phyloP scores from a whole-genome alignment of 169 alveolate species.

The Plasmodium malariae region DNA sequence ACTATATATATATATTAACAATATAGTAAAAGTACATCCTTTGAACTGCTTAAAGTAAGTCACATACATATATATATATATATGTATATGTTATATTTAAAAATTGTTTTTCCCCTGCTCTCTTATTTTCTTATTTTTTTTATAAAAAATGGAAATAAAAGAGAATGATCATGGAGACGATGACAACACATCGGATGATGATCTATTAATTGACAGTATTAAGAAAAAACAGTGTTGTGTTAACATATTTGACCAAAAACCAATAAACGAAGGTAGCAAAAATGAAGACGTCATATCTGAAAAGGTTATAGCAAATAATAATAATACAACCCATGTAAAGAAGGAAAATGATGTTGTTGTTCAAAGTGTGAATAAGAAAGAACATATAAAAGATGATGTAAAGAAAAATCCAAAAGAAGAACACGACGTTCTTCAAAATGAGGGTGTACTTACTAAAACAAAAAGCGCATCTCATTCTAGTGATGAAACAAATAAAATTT shows the following conservation, averaged over 20 bases:
- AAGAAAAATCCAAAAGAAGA: not conserved
- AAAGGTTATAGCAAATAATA: not conserved
- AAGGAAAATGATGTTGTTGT: not conserved
- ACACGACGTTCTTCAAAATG: constrained; percentile 1
- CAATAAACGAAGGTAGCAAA: constrained; percentile 1
- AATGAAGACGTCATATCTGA: not conserved
- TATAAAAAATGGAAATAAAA: constrained; percentile 29
- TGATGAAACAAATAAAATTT: constrained; percentile 19
- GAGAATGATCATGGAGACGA: constrained; percentile 4
- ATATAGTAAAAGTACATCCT: not conserved
- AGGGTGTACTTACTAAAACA: constrained; percentile 5
- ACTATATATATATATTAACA: not conserved
- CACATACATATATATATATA: not conserved
- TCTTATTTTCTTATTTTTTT: not conserved
- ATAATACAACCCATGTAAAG: not conserved
- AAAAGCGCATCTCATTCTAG: not conserved
- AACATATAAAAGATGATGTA: not conserved
- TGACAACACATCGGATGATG: constrained; percentile 55
- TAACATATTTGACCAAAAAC: constrained; percentile 16
- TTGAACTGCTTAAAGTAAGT: not conserved
- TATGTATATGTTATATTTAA: not conserved
- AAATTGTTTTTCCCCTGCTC: not conserved
- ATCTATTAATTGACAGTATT: constrained; percentile 64
- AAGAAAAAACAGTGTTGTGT: constrained; percentile 23
- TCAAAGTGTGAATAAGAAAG: not conserved